Percentiles rank a stretch among this genome's conserved stretches.
phyloP scores from a whole-genome alignment of 179 eudicot species.

The Silene coronaria region DNA sequence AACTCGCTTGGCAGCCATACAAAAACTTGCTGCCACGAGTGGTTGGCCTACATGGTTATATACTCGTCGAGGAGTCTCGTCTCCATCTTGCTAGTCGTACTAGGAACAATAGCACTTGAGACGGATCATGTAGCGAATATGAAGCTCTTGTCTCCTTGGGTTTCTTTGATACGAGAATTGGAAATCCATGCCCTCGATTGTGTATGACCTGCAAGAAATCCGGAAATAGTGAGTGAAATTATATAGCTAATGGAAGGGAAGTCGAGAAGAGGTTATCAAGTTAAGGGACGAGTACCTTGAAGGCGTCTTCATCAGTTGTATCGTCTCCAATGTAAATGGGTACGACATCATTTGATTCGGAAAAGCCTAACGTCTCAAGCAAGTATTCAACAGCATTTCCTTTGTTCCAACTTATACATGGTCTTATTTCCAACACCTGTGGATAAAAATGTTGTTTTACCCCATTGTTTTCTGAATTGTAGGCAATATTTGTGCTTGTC shows the following conservation, averaged over 20 bases:
- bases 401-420: conserved; percentile 86
- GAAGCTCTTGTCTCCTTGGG: conserved; percentile 64
- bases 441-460: too few species aligned
- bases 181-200: conserved; percentile 58
- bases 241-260: not conserved
- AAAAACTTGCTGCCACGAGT: conserved; percentile 27
- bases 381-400: conserved; percentile 76
- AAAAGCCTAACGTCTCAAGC: conserved; percentile 61
- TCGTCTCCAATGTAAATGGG: conserved; percentile 90
- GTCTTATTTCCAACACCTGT: conserved; percentile 73
- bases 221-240: not conserved
- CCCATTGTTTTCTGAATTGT: too few species aligned
- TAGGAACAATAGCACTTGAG: conserved; percentile 64
- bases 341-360: conserved; percentile 42
- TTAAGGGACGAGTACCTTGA: conserved; percentile 45
- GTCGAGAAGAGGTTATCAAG: not conserved
- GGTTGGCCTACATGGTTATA: not conserved
- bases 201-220: conserved; percentile 42
- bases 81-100: conserved; percentile 43
- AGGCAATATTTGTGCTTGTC: not conserved
- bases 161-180: conserved; percentile 54
- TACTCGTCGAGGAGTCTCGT: conserved; percentile 19
- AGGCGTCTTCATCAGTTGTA: conserved; percentile 86
- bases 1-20: conserved; percentile 29
- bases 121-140: conserved; percentile 62